Conservation (phyloP, 768 basidiomycete genomes). For the Psilocybe azurescens region DNA sequence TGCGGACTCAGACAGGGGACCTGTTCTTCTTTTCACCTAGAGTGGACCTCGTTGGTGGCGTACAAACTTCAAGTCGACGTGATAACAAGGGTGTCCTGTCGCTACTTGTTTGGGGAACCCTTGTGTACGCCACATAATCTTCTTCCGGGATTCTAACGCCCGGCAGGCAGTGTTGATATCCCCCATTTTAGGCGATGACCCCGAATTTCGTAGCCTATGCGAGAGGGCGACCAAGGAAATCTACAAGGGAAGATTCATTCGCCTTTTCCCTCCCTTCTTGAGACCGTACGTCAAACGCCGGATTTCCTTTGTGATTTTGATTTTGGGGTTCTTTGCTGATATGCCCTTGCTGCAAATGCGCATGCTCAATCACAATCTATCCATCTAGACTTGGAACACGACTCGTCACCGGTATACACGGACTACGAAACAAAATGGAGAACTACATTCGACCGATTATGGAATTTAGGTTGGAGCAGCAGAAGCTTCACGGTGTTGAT, state of each 20-base stretch:
- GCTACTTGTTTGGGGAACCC: constrained; percentile 33
- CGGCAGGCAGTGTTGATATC: neutral
- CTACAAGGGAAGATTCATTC: constrained; percentile 22
- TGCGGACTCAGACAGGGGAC: too few relatives aligned
- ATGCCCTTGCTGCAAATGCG: neutral
- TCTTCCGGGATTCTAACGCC: neutral
- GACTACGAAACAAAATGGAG: constrained; percentile 20
- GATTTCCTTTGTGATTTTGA: neutral
- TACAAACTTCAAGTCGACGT: constrained; percentile 25
- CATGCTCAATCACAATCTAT: too few relatives aligned
- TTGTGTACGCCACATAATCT: constrained; percentile 24
- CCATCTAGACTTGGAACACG: constrained; percentile 20
- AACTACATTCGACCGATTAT: constrained; percentile 33
- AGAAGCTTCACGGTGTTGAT: constrained; percentile 26
- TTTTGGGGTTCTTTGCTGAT: neutral
- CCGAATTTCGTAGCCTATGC: constrained; percentile 18
- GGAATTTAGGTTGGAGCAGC: constrained; percentile 27
- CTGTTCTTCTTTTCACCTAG: neutral
- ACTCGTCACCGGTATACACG: constrained; percentile 21
- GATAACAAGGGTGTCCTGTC: constrained; percentile 26
- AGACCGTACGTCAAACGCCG: constrained; percentile 24
- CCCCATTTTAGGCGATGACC: constrained; percentile 24
- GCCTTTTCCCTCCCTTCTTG: constrained; percentile 30
- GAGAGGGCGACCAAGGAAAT: constrained; percentile 22
- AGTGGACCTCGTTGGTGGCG: constrained; percentile 21